phyloP scores from a whole-genome alignment of 2,329 filamentous ascomycete genomes.

The Aureobasidium musti region DNA sequence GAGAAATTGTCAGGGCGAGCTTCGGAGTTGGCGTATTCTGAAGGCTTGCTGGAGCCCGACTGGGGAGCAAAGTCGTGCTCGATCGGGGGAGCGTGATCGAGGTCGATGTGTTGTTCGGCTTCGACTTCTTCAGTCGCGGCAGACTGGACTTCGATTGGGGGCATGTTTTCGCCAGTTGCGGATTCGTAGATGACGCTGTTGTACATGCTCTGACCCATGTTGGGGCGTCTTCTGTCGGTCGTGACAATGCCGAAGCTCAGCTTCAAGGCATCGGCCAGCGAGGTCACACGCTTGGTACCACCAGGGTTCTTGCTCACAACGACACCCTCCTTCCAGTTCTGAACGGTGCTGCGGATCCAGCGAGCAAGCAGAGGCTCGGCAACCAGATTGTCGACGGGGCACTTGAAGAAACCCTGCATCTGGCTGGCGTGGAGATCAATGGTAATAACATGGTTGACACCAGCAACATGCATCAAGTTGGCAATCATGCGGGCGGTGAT shows the following conservation, averaged over 20 bases:
- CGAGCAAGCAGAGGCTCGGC: conserved; percentile 93
- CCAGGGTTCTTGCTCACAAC: conserved; percentile 98
- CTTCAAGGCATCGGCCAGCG: conserved; percentile 91
- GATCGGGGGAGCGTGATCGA: conserved; percentile 31
- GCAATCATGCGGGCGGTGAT: conserved; percentile 97
- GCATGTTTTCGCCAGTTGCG: conserved; percentile 34
- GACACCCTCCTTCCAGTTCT: conserved; percentile 85
- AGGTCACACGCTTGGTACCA: conserved; percentile 95
- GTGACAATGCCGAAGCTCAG: conserved; percentile 97
- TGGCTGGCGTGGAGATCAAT: conserved; percentile 91
- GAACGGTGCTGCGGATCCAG: conserved; percentile 90
- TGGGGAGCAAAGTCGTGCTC: conserved; percentile 38
- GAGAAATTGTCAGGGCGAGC: conserved; percentile 14
- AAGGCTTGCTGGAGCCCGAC: conserved; percentile 28
- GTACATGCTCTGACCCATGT: conserved; percentile 60
- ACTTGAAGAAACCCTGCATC: conserved; percentile 99
- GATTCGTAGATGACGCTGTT: conserved; percentile 72
- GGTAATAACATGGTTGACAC: conserved; percentile 96
- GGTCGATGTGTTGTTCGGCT: conserved; percentile 38
- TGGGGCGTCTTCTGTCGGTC: conserved; percentile 65
- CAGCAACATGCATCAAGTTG: conserved; percentile 88
- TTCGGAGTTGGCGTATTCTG: conserved; percentile 22
- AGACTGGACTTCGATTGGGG: conserved; percentile 31
- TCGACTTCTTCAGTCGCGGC: conserved; percentile 35
- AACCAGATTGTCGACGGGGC: conserved; percentile 94